Evolutionary conservation across 2,329 filamentous ascomycete species (phyloP).

Genomic region (Ceratocystis ficicola): DNA sequence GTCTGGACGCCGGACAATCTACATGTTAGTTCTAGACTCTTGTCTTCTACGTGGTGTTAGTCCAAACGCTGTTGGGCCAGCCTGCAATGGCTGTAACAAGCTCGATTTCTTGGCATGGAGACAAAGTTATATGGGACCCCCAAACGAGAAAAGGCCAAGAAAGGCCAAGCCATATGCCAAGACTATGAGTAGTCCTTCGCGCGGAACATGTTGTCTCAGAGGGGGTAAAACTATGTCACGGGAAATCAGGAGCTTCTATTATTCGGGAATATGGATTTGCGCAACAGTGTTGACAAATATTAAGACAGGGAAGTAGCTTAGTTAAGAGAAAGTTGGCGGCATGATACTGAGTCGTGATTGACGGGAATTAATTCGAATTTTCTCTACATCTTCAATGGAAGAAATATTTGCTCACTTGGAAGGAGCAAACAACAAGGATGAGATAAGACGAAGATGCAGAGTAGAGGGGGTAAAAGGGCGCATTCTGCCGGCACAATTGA

Average conservation of each 20-base stretch:
- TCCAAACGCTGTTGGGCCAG: not conserved
- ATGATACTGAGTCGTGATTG: too few species aligned
- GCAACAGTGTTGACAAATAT: too few species aligned
- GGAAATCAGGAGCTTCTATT: too few species aligned
- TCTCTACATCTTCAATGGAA: too few species aligned
- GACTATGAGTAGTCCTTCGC: not conserved
- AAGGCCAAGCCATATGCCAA: not conserved
- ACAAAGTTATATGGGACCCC: not conserved
- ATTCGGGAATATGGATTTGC: too few species aligned
- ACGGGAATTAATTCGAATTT: too few species aligned
- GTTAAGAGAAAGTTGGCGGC: too few species aligned
- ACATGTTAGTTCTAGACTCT: not conserved
- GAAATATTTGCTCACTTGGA: not conserved
- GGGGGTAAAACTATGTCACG: not conserved
- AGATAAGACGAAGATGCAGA: not conserved
- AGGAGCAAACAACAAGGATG: not conserved
- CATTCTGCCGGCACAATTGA: not conserved
- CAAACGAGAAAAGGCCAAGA: not conserved
- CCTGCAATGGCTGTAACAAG: constrained; percentile 4
- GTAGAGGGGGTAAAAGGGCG: not conserved
- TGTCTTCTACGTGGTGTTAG: not conserved
- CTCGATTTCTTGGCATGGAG: not conserved
- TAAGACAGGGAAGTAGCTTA: too few species aligned
- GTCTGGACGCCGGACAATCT: not conserved
- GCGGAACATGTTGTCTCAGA: not conserved